Evolutionary conservation across 441 rosid species (phyloP), one percentile per base, ranked within the genome.

Genomic region (Daphne laureola): DNA sequence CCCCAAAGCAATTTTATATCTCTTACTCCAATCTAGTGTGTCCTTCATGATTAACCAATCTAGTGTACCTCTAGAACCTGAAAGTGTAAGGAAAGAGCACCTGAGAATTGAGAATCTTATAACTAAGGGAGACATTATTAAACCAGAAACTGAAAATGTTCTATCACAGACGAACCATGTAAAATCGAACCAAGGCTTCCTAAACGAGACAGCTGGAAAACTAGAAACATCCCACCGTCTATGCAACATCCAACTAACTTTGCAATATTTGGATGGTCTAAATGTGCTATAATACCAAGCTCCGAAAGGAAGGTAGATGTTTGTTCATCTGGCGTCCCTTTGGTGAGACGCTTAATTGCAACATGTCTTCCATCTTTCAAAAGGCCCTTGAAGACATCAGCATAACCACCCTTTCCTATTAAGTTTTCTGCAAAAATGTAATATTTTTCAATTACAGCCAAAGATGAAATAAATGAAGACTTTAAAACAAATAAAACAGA

Each of bases 221-320:
- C 78, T 41, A 91, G 90, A 68, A 78, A 81, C 92, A 91, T 76
- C 48, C 88, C 96, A 54, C 89, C 81, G 0, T 87, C 98, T 53
- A 79, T 72, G 63, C 94, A 77, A 36, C 90, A 85, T 0, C 96
- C 98, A 17, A 87, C 73, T 70, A 91, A 73, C 72, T 78, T 91
- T 14, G 98, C 98, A 0, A 82, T 86, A 63, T 88, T 88, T 0
- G 89, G 95, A 70, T 91, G 98, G 63, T 88, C 70, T 25, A 91
- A 73, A 69, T 91, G 92, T 49, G 95, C 96, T 69, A 91, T 73
- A 21, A 84, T 73, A 42, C 98, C 98, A 4, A 91, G 69, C 68
- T 91, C 98, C 3, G 91, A 84, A 42, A 91, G 73, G 58, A 91
- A 91, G 44, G 68, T 70, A 1, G 79, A 26, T 17, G 82, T 82